Conservation (phyloP, 805 yeast genomes). For the Teunomyces pallodes region DNA sequence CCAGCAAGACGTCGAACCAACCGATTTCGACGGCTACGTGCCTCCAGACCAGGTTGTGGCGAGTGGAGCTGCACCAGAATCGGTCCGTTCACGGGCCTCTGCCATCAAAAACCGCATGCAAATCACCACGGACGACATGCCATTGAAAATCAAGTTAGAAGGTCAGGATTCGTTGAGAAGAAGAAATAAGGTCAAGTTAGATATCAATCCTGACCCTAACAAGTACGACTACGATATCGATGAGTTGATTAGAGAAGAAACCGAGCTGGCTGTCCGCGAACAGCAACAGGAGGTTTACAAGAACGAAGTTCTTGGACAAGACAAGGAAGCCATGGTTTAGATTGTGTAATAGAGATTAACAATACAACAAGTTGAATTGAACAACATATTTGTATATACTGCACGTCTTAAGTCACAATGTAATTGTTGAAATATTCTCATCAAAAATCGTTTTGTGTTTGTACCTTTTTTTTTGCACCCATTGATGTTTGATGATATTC, state of each 20-base stretch:
- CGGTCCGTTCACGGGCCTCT: constrained; percentile 15
- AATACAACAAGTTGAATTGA: too few species aligned
- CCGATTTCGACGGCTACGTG: constrained; percentile 29
- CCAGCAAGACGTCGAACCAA: not conserved
- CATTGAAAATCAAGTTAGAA: constrained; percentile 32
- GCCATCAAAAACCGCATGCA: constrained; percentile 29
- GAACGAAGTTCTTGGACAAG: constrained; percentile 18
- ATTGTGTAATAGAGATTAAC: not conserved
- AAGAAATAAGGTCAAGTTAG: constrained; percentile 32
- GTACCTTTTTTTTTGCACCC: not conserved
- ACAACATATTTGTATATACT: too few species aligned
- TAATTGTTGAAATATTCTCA: too few species aligned
- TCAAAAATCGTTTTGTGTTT: not conserved
- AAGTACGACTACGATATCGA: constrained; percentile 45
- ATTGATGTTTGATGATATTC: constrained; percentile 2
- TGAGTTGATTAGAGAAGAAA: constrained; percentile 39
- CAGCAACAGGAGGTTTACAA: constrained; percentile 19
- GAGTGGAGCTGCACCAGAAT: constrained; percentile 9
- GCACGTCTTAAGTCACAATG: not conserved
- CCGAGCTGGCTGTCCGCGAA: constrained; percentile 18
- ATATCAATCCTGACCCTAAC: constrained; percentile 37
- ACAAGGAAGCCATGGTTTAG: constrained; percentile 25
- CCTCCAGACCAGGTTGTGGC: constrained; percentile 38
- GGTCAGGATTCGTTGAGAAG: constrained; percentile 21
- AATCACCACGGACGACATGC: constrained; percentile 36